Base-by-base conservation (phyloP, 1,139 yeast genomes). In the Hemisphaericaspora subhashii region DNA sequence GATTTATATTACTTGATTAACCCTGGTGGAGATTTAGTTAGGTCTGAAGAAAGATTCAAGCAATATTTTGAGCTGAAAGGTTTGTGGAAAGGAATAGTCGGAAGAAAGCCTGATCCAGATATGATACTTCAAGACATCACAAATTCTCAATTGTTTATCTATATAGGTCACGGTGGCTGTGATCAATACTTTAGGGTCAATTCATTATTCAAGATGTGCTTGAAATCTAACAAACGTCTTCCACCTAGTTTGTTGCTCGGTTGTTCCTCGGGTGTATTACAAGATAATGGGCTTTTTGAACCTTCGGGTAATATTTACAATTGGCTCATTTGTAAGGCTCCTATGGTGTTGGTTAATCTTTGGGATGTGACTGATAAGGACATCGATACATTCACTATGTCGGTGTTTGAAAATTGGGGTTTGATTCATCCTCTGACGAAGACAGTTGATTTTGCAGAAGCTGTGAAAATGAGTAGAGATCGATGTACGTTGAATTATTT, bases 361-460 rank as follows among this genome's bases (percentile, higher is more conserved):
- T 92, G 98, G 98, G 97, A 89, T 60, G 98, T 92, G 4, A 92
- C 98, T 0, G 98, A 92, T 59, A 89, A 86, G 52, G 98, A 92
- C 57, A 87, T 89, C 39, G 98, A 92, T 60, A 74, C 72, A 50
- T 88, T 89, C 52, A 84, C 89, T 33, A 45, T 72, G 10, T 64
- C 76, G 1, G 60, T 85, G 28, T 73, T 88, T 49, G 73, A 74
- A 10, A 66, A 70, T 42, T 81, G 89, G 80, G 89, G 90, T 0
- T 61, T 83, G 20, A 55, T 71, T 41, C 36, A 31, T 3, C 29
- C 15, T 9, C 21, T 8, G 8, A 18, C 22, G 4, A 6, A 17
- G 2, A 30, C 22, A 9, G 34, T 35, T 11, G 36, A 40, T 24
- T 34, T 57, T 21, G 38, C 52, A n/a, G 33, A 42, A 25, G 45